phyloP scores from a whole-genome alignment of 345 rosid species.

The Sonneratia alba region DNA sequence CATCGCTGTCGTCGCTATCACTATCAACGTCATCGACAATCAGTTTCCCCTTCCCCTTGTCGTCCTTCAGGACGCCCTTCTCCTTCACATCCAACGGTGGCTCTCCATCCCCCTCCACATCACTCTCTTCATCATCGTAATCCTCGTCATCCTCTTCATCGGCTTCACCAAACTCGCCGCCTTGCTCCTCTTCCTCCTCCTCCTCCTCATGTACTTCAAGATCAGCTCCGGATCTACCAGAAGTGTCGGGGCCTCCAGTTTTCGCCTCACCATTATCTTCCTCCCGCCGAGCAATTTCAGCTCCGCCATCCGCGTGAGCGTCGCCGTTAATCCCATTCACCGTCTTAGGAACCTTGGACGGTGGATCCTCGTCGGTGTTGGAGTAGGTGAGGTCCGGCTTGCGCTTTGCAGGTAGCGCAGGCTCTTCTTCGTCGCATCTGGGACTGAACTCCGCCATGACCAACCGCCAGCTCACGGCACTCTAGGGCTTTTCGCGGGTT shows the following conservation, averaged over 20 bases:
- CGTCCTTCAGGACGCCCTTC: constrained; percentile 24
- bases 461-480: too few species aligned
- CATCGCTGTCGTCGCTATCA: constrained; percentile 23
- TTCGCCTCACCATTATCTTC: constrained; percentile 2
- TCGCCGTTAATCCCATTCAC: not conserved
- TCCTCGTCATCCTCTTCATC: constrained; percentile 9
- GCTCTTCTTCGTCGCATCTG: constrained; percentile 5
- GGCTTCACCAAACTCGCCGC: not conserved
- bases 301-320: not conserved
- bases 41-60: constrained; percentile 20
- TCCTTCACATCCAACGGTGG: constrained; percentile 16
- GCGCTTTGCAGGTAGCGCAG: constrained; percentile 9
- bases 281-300: not conserved
- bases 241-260: not conserved
- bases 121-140: not conserved
- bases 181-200: not conserved
- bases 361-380: not conserved
- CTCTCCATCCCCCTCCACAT: constrained; percentile 5
- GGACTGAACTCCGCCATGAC: constrained; percentile 3
- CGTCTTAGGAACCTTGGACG: constrained; percentile 4
- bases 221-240: not conserved
- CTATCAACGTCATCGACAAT: constrained; percentile 5
- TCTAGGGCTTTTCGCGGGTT: too few species aligned
- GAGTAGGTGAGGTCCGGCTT: constrained; percentile 10
- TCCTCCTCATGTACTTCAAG: not conserved